Evolutionary conservation across 2,329 filamentous ascomycete genomes (phyloP).

Genomic region (Phaeosphaeria sp.): DNA sequence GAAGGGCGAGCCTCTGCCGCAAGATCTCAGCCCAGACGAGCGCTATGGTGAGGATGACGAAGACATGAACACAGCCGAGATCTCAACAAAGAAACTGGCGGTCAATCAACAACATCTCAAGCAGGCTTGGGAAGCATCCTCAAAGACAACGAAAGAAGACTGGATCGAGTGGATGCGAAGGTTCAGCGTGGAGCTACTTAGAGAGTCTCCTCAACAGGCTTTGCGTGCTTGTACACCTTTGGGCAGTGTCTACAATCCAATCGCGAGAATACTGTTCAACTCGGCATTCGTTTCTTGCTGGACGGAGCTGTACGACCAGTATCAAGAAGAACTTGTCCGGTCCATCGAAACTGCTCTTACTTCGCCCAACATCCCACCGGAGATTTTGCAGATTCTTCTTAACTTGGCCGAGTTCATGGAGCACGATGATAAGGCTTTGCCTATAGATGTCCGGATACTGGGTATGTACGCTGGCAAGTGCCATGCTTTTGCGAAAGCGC

Average conservation of each 20-base stretch:
- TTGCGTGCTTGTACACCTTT: slow-evolving; percentile 90
- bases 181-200: slow-evolving; percentile 92
- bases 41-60: slow-evolving; percentile 79
- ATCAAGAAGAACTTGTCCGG: slow-evolving; percentile 93
- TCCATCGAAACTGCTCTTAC: slow-evolving; percentile 96
- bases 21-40: slow-evolving; percentile 88
- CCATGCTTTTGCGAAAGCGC: slow-evolving; percentile 95
- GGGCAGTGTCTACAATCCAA: slow-evolving; percentile 86
- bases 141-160: slow-evolving; percentile 96
- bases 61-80: slow-evolving; percentile 81
- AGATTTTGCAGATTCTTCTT: slow-evolving; percentile 90
- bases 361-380: slow-evolving; percentile 93
- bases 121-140: slow-evolving; percentile 93
- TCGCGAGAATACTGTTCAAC: slow-evolving; percentile 95
- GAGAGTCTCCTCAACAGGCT: slow-evolving; percentile 95
- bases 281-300: slow-evolving; percentile 99
- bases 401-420: slow-evolving; percentile 99
- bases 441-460: slow-evolving; percentile 93
- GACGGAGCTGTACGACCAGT: slow-evolving; percentile 96
- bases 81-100: slow-evolving; percentile 89
- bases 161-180: slow-evolving; percentile 99
- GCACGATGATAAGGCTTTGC: slow-evolving; percentile 96
- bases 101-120: slow-evolving; percentile 98
- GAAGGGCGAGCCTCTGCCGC: slow-evolving; percentile 92
- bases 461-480: slow-evolving; percentile 95